A percentile compares a stretch with the other conserved stretches of the same genome.
phyloP scores from a whole-genome alignment of 306 rosid genomes.

The Betula pendula region DNA sequence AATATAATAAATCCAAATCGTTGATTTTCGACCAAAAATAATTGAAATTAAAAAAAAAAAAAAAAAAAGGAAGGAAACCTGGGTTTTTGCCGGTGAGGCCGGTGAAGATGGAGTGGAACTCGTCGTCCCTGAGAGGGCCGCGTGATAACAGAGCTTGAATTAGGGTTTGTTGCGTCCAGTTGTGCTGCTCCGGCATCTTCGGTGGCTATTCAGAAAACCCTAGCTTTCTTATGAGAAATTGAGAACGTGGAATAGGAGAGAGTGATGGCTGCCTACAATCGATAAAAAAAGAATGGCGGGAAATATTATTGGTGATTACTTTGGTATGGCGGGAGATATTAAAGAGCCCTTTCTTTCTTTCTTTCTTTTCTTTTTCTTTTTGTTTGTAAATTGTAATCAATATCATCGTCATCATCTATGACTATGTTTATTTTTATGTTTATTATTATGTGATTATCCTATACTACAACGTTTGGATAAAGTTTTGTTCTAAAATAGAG shows the following conservation, averaged over 20 bases:
- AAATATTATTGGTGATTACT: neutral
- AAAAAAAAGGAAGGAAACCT: conserved; percentile 41
- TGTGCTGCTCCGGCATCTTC: conserved; percentile 56
- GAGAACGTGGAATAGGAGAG: neutral
- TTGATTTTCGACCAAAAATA: neutral
- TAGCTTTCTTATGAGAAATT: neutral
- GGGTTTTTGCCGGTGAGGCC: conserved; percentile 68
- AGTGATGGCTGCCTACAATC: neutral
- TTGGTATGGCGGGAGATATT: conserved; percentile 14
- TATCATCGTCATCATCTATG: no score
- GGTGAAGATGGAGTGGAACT: conserved; percentile 58
- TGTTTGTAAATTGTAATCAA: no score
- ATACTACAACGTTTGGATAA: no score
- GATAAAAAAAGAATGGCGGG: conserved; percentile 32
- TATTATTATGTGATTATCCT: no score
- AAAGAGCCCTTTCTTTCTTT: neutral
- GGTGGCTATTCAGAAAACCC: conserved; percentile 33
- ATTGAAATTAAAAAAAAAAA: neutral
- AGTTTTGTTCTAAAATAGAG: no score
- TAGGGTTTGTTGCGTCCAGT: conserved; percentile 62
- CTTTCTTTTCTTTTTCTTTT: neutral
- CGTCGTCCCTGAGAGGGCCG: conserved; percentile 71
- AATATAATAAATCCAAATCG: neutral
- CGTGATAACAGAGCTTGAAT: conserved; percentile 84
- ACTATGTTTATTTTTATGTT: no score